Evolutionary conservation across 192 early-diverging fungal species (phyloP).

Genomic region (Paraglomus brasilianum): DNA sequence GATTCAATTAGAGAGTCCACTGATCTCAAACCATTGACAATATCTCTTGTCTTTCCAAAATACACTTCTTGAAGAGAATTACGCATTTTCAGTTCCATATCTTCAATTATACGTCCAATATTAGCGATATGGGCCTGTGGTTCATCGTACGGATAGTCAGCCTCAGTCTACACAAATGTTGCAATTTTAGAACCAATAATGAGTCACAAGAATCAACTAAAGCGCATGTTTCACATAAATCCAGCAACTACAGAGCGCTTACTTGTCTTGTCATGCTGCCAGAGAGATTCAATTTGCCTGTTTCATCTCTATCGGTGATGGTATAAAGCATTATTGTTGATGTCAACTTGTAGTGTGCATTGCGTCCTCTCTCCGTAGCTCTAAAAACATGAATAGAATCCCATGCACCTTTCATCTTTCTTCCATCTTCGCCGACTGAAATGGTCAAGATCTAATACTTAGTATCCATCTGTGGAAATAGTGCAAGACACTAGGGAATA

Average conservation of each 20-base stretch:
- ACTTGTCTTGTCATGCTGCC: constrained; percentile 94
- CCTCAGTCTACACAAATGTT: constrained; percentile 63
- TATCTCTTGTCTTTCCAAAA: constrained; percentile 97
- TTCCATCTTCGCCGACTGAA: constrained; percentile 47
- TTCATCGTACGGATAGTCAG: constrained; percentile 77
- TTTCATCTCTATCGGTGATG: constrained; percentile 62
- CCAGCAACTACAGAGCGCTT: background rate
- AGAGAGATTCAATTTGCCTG: constrained; percentile 79
- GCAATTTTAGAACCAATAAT: constrained; percentile 2
- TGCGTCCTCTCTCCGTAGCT: constrained; percentile 79
- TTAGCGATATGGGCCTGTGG: constrained; percentile 82
- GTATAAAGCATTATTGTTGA: constrained; percentile 96
- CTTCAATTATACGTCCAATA: constrained; percentile 95
- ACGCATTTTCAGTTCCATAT: constrained; percentile 98
- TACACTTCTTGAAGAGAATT: constrained; percentile 92
- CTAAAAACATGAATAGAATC: constrained; percentile 98
- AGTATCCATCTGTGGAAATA: background rate
- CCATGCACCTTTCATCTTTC: constrained; percentile 88
- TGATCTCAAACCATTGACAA: constrained; percentile 90
- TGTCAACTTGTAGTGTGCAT: constrained; percentile 94
- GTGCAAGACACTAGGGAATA: background rate
- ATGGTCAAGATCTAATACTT: background rate
- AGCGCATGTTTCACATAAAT: too few relatives aligned
- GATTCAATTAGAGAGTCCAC: constrained; percentile 72
- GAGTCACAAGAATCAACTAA: background rate